Base-by-base conservation (phyloP, 495 filamentous ascomycete genomes). In the Hypoxylon cercidicola region DNA sequence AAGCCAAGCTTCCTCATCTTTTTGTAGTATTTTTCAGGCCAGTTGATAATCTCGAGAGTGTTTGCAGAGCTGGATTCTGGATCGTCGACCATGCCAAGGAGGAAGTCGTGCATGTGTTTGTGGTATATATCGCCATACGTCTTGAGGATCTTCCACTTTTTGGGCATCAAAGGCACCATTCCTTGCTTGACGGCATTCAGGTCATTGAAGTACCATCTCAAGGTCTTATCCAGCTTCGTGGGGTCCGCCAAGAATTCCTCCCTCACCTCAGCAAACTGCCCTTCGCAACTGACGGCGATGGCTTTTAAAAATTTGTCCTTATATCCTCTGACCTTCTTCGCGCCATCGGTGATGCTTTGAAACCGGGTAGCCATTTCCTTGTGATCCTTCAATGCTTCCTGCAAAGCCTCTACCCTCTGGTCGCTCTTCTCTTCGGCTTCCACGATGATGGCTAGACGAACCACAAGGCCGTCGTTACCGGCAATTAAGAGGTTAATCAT, bases 121-220 rank as follows among this genome's bases (percentile, higher is more conserved):
- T 98, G 95, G 71, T 97, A 99, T 58, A 96, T 93, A 62, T 89
- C 84, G 25, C 87, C 86, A 75, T 96, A 97, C 15, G 91, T 96
- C 72, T 88, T 86, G 79, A 93, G 93, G 48, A 98, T 96, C 77
- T 90, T 94, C 95, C 95, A 99, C 70, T 96, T 97, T 78, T 95
- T 96, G 21, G 95, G 95, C 84, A 97, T 92, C 50, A 99, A 79
- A 34, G 82, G 82, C 46, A 89, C 85, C 88, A 99, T 96, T 66
- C 95, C 93, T 48, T 93, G 81, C 78, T 92, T 89, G 56, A 97
- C 93, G 0, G 91, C 90, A 72, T 91, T 93, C 0, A 99, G 85
- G 71, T 99, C 94, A 75, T 97, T 96, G 83, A 98, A 99, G 77
- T 88, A 98, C 95, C 96, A 99, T 58, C 86, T 86, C 75, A 97